Percentiles rank a stretch among this genome's conserved stretches.
These are phyloP conservation scores for Talaromyces liani DNA, from an alignment of 495 filamentous ascomycete species.

Conservation along the genomic window DNA sequence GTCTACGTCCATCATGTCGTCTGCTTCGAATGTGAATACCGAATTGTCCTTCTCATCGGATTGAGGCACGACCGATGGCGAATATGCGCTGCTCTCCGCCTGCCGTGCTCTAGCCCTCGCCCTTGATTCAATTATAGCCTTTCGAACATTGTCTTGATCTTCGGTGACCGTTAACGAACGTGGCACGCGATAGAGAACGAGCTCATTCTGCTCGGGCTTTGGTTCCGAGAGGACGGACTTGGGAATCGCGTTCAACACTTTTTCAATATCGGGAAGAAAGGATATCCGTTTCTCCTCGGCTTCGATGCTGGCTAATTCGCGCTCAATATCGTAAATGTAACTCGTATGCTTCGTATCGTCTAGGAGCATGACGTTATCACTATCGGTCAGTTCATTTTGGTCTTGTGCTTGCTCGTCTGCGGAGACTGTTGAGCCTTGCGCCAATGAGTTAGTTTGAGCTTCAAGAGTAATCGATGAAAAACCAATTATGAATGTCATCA, in stretches of 20 bases:
- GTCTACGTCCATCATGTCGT: not conserved
- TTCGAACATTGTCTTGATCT: constrained; percentile 75
- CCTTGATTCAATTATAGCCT: constrained; percentile 77
- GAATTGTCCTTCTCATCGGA: not conserved
- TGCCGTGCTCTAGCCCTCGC: constrained; percentile 38
- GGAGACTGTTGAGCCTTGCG: not conserved
- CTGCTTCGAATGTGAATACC: not conserved
- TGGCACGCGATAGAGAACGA: constrained; percentile 79
- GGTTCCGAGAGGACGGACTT: constrained; percentile 48
- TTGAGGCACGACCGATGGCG: not conserved
- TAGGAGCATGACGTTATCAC: constrained; percentile 64
- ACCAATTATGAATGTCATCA: not conserved
- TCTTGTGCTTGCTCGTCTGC: not conserved
- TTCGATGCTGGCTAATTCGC: constrained; percentile 65
- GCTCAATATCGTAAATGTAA: constrained; percentile 86
- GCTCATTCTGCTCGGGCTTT: constrained; percentile 42
- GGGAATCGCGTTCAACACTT: constrained; percentile 68
- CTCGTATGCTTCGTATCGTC: constrained; percentile 83
- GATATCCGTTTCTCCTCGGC: constrained; percentile 49
- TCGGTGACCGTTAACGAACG: constrained; percentile 64
- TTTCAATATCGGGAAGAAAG: constrained; percentile 80
- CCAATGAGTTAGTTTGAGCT: not conserved
- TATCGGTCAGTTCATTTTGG: not conserved
- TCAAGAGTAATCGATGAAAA: not conserved
- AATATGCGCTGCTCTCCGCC: not conserved